phyloP scores from a whole-genome alignment of 441 rosid species.

The Pelargonium myrrhifolium region DNA sequence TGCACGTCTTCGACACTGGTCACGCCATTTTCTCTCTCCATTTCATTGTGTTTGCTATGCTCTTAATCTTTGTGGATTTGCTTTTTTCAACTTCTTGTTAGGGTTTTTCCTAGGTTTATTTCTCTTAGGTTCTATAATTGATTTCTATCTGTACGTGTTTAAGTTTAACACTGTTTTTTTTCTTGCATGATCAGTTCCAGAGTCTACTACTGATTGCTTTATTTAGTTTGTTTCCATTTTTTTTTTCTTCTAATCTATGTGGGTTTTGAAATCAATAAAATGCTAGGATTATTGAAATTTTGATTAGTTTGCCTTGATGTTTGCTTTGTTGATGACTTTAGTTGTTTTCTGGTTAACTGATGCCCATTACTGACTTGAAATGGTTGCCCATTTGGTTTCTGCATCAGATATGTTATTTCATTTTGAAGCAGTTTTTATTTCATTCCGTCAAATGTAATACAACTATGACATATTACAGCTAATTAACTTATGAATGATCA shows the following conservation, averaged over 20 bases:
- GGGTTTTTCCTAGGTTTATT: slow-evolving; percentile 19
- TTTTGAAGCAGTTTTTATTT: background rate
- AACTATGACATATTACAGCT: no score
- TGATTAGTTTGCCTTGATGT: background rate
- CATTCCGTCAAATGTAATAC: no score
- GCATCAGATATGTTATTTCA: background rate
- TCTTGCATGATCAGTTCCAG: slow-evolving; percentile 13
- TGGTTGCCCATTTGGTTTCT: background rate
- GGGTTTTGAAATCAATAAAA: slow-evolving; percentile 8
- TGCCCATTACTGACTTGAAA: background rate
- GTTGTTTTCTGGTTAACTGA: background rate
- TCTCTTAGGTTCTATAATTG: background rate
- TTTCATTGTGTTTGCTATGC: no score
- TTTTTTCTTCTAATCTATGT: background rate
- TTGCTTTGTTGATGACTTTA: background rate
- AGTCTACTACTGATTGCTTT: slow-evolving; percentile 4
- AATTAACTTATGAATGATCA: no score
- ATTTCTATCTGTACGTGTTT: background rate
- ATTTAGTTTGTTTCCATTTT: background rate
- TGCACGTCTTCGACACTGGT: slow-evolving; percentile 89
- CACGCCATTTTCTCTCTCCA: no score
- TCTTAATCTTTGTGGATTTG: background rate
- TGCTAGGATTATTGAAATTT: slow-evolving; percentile 6
- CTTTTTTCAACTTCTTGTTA: background rate
- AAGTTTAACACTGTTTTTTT: background rate